These are phyloP conservation scores for Pseudonectria buxi DNA, from an alignment of 2,329 filamentous ascomycete species.

Conservation along the genomic window DNA sequence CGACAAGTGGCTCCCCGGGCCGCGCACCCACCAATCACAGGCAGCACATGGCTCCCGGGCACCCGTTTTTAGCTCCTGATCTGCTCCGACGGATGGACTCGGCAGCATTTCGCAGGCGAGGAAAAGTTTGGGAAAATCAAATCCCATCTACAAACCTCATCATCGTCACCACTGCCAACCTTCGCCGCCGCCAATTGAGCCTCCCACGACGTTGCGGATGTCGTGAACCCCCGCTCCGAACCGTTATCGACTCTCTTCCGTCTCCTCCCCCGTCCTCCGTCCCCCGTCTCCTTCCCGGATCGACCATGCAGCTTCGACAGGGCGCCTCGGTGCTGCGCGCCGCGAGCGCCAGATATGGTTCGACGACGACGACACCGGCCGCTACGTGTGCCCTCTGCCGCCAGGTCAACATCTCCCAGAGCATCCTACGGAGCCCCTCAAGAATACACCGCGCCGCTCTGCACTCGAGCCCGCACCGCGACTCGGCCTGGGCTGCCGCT, in stretches of 20 bases:
- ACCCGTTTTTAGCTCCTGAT: no score
- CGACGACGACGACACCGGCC: constrained; percentile 10
- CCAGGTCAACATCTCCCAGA: constrained; percentile 22
- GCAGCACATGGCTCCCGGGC: no score
- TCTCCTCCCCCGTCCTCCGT: background rate
- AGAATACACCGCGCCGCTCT: constrained; percentile 28
- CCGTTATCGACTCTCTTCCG: background rate
- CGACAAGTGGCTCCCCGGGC: no score
- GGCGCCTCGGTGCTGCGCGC: constrained; percentile 45
- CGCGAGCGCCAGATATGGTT: constrained; percentile 24
- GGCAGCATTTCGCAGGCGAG: no score
- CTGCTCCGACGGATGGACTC: no score
- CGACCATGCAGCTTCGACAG: constrained; percentile 47
- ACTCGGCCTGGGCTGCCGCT: constrained; percentile 70
- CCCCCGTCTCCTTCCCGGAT: constrained; percentile 2
- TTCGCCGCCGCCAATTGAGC: no score
- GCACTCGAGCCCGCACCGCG: constrained; percentile 38
- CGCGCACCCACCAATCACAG: no score
- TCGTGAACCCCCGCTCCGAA: background rate
- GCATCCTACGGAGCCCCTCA: constrained; percentile 27
- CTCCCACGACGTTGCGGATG: no score
- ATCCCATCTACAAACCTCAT: no score
- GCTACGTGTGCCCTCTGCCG: constrained; percentile 27
- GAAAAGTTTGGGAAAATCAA: no score
- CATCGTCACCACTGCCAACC: no score